Base-by-base conservation (phyloP, 1,284 basidiomycete genomes). In the Boletus mariae region DNA sequence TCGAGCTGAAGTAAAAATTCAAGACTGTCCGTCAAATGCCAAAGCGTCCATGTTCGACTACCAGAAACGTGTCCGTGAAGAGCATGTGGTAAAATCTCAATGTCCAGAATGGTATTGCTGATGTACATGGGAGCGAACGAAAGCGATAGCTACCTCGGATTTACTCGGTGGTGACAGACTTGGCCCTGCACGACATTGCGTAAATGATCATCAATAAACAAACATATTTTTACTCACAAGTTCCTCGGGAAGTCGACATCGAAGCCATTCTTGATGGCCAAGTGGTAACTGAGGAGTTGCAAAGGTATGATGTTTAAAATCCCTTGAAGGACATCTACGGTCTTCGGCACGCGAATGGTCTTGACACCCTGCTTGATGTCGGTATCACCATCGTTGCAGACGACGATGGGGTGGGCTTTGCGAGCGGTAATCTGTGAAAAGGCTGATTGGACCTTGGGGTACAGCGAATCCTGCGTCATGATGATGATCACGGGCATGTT, bases 171-270 rank as follows among this genome's bases (percentile, higher is more conserved):
- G 89, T 92, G 58, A 92, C 89, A 50, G 87, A 90, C 73, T 92
- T 92, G 56, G 89, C 89, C 77, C 87, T 90, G 15, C 60, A 47
- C 45, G 48, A 32, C 50, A 53, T 51, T 59, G 45, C 57, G 49
- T 44, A 49, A 57, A 58, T 34, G 56, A 40, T 49, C 43, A 40
- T 49, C 45, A 29, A 46, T n/a, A 29, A 41, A 49, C 25, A 15
- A 55, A 23, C 32, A 49, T 57, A 48, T 23, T 40, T 31, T n/a
- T 44, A 54, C 88, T 65, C 66, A 90, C 83, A 98, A 78, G 80
- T 98, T 98, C 67, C 96, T 82, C 26, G 96, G 96, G 88, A 98
- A 98, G 72, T 99, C 96, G 64, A 98, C 96, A 71, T 99, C 95
- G 61, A 94, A 94, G 49, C 96, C 96, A 69, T 94, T 94, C 75